phyloP scores from a whole-genome alignment of 2,329 filamentous ascomycete species.

The Trichoderma lentiforme region DNA sequence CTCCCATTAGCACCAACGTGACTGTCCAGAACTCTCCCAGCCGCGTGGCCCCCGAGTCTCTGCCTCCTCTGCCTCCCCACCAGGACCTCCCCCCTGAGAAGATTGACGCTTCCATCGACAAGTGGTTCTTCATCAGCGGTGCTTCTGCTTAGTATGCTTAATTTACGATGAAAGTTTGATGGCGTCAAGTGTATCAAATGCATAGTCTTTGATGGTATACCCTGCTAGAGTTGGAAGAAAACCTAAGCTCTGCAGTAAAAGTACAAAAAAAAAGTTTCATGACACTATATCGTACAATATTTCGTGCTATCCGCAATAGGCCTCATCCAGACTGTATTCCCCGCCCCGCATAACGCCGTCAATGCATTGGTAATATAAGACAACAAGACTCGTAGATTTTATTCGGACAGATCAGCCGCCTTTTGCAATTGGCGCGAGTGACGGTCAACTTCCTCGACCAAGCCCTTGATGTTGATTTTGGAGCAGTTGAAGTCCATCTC shows the following conservation, averaged over 20 bases:
- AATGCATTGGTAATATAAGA: conserved; percentile 26
- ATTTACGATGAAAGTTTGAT: neutral
- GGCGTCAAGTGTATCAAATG: conserved; percentile 8
- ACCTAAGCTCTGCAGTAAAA: conserved; percentile 10
- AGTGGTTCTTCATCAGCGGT: conserved; percentile 99
- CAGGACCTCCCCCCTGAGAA: conserved; percentile 81
- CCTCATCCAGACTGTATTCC: conserved; percentile 18
- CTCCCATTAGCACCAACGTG: conserved; percentile 67
- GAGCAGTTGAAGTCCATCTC: conserved; percentile 79
- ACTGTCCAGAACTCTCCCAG: conserved; percentile 70
- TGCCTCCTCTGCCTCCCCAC: conserved; percentile 73
- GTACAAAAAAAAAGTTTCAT: conserved; percentile 30
- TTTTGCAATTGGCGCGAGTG: conserved; percentile 81
- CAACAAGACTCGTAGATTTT: conserved; percentile 23
- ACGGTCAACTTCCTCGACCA: conserved; percentile 84
- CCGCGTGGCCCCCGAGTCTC: conserved; percentile 65
- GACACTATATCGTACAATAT: conserved; percentile 20
- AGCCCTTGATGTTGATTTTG: conserved; percentile 77
- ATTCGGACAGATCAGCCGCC: conserved; percentile 70
- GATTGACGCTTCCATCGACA: conserved; percentile 96
- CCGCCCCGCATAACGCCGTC: conserved; percentile 33
- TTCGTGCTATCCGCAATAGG: neutral
- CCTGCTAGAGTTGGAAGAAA: conserved; percentile 16
- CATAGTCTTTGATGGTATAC: conserved; percentile 14
- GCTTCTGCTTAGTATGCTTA: conserved; percentile 66